These are phyloP conservation scores for Malus domestica DNA, from an alignment of 306 rosid species.

Conservation along the genomic window DNA sequence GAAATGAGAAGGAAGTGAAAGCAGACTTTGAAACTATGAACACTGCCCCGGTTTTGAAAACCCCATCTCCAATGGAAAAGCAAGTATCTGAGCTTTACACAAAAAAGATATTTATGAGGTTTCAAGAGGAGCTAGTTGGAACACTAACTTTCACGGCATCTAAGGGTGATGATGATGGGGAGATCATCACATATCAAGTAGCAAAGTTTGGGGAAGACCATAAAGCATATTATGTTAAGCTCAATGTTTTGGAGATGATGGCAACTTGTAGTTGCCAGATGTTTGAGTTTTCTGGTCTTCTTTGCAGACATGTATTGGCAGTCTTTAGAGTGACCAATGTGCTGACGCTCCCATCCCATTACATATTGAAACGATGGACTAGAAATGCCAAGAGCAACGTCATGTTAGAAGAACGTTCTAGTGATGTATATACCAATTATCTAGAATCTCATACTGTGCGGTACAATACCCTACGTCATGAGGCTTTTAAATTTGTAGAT, in stretches of 20 bases:
- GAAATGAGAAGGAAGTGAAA: conserved; percentile 95
- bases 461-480: conserved; percentile 76
- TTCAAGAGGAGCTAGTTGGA: conserved; percentile 96
- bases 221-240: conserved; percentile 60
- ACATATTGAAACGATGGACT: conserved; percentile 95
- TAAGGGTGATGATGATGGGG: conserved; percentile 81
- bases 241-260: conserved; percentile 90
- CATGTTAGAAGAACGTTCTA: conserved; percentile 66
- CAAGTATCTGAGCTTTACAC: conserved; percentile 93
- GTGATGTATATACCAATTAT: conserved; percentile 66
- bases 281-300: conserved; percentile 99
- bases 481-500: conserved; percentile 82
- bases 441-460: conserved; percentile 98
- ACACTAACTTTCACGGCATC: conserved; percentile 88
- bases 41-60: conserved; percentile 61
- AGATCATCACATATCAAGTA: conserved; percentile 70
- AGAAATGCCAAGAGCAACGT: conserved; percentile 96
- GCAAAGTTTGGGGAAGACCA: conserved; percentile 95
- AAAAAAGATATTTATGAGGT: conserved; percentile 71
- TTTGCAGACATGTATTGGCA: conserved; percentile 92
- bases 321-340: conserved; percentile 97
- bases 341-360: conserved; percentile 92
- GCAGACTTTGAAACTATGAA: conserved; percentile 97
- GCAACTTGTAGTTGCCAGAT: conserved; percentile 92
- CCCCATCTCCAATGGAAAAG: conserved; percentile 99